Conservation (phyloP, 257 asterid species). For the Scutellaria barbata region DNA sequence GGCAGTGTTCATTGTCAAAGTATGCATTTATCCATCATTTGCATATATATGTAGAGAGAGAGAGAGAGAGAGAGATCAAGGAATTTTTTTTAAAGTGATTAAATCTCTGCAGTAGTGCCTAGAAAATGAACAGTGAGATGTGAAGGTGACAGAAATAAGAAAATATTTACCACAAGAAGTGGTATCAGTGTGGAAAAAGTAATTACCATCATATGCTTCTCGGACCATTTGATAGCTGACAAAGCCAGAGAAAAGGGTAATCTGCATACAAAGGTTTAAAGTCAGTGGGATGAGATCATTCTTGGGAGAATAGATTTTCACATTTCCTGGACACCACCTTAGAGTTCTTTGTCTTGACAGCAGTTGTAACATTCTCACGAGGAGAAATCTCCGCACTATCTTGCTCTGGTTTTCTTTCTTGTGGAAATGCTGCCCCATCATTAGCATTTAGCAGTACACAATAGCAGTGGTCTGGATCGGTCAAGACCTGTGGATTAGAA, state of each 20-base stretch:
- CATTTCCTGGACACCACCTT: conserved; percentile 55
- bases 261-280: conserved; percentile 48
- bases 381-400: conserved; percentile 50
- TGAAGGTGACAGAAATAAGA: conserved; percentile 3
- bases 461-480: conserved; percentile 95
- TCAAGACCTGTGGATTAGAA: conserved; percentile 70
- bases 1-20: conserved; percentile 27
- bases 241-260: conserved; percentile 95
- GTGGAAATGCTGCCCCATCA: conserved; percentile 90
- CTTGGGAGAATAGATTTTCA: conserved; percentile 14
- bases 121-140: conserved; percentile 1
- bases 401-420: conserved; percentile 47
- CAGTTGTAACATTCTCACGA: conserved; percentile 47
- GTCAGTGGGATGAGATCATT: conserved; percentile 23
- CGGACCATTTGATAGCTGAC: conserved; percentile 98
- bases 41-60: no score
- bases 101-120: conserved; percentile 21
- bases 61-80: neutral
- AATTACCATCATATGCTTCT: conserved; percentile 93
- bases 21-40: conserved; percentile 14
- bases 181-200: neutral
- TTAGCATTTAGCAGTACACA: conserved; percentile 93
- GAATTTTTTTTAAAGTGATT: neutral
- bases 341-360: conserved; percentile 63
- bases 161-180: conserved; percentile 8